Conservation (phyloP, 23 red algal species). For the Agarophyton chilense region DNA sequence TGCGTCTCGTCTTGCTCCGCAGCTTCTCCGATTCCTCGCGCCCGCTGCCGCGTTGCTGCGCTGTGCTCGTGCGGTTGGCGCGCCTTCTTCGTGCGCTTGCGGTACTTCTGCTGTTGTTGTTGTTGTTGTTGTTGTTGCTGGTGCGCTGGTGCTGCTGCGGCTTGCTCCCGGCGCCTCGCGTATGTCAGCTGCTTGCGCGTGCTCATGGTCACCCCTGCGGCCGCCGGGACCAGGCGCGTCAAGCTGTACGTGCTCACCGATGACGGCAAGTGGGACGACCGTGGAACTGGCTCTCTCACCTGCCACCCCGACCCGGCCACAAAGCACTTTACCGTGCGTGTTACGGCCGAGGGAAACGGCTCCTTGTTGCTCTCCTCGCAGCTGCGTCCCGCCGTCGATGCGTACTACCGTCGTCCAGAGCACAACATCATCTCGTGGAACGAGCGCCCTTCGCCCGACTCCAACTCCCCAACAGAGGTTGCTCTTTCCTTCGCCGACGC, state of each 20-base stretch:
- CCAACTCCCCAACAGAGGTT: slow-evolving; percentile 23
- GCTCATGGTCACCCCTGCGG: slow-evolving; percentile 33
- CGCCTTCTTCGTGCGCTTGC: not conserved
- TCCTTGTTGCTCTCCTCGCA: slow-evolving; percentile 6
- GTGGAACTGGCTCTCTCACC: slow-evolving; percentile 32
- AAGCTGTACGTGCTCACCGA: slow-evolving; percentile 65
- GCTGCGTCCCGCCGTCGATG: slow-evolving; percentile 20
- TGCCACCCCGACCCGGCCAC: slow-evolving; percentile 33
- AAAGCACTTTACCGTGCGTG: slow-evolving; percentile 17
- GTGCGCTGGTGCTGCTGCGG: not conserved
- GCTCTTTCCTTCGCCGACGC: slow-evolving; percentile 42
- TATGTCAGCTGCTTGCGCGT: slow-evolving; percentile 6
- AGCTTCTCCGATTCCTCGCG: not conserved
- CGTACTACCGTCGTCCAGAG: slow-evolving; percentile 26
- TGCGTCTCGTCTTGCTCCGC: not conserved
- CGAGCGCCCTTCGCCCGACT: slow-evolving; percentile 7
- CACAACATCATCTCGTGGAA: slow-evolving; percentile 56
- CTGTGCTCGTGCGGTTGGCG: no score
- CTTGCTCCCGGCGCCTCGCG: not conserved
- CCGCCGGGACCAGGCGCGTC: slow-evolving; percentile 21
- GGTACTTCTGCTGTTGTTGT: not conserved
- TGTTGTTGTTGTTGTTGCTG: no score
- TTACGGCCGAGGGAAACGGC: slow-evolving; percentile 22
- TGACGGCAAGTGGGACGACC: slow-evolving; percentile 50
- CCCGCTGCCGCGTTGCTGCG: no score